Evolutionary conservation across 2,329 filamentous ascomycete species (phyloP).

Genomic region (Pseudogymnoascus sp.): DNA sequence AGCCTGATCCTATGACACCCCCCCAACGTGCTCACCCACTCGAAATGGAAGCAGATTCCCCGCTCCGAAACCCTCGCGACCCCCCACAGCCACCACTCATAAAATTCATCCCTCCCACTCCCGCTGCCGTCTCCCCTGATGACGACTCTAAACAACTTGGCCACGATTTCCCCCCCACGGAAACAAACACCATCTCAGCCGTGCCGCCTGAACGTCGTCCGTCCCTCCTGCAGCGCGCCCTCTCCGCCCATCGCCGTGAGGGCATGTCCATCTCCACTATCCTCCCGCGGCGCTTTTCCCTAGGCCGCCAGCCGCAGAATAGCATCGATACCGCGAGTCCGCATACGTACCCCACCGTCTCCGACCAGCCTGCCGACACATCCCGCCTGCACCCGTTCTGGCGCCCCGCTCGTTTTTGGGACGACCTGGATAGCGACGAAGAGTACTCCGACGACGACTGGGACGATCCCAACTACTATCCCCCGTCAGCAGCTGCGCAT

Average conservation of each 20-base stretch:
- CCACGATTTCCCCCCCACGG: slow-evolving; percentile 43
- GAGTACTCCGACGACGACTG: slow-evolving; percentile 16
- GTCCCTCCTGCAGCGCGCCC: slow-evolving; percentile 47
- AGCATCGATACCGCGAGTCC: slow-evolving; percentile 18
- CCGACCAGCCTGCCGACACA: slow-evolving; percentile 43
- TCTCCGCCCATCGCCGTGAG: slow-evolving; percentile 29
- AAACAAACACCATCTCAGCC: slow-evolving; percentile 24
- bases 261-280: slow-evolving; percentile 43
- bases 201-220: slow-evolving; percentile 40
- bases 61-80: slow-evolving; percentile 52
- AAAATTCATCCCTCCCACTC: slow-evolving; percentile 56
- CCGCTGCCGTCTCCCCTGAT: slow-evolving; percentile 50
- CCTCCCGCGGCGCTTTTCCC: slow-evolving; percentile 45
- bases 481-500: background rate
- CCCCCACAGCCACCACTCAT: slow-evolving; percentile 45
- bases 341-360: slow-evolving; percentile 35
- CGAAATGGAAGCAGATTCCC: slow-evolving; percentile 52
- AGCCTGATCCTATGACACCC: slow-evolving; percentile 41
- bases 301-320: slow-evolving; percentile 33
- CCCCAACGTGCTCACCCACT: slow-evolving; percentile 40
- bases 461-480: slow-evolving; percentile 12
- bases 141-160: slow-evolving; percentile 46
- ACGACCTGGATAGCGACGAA: slow-evolving; percentile 34
- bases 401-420: slow-evolving; percentile 45
- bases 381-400: slow-evolving; percentile 54